Base-by-base conservation (phyloP, 768 basidiomycete genomes). In the Boletus speciosus region DNA sequence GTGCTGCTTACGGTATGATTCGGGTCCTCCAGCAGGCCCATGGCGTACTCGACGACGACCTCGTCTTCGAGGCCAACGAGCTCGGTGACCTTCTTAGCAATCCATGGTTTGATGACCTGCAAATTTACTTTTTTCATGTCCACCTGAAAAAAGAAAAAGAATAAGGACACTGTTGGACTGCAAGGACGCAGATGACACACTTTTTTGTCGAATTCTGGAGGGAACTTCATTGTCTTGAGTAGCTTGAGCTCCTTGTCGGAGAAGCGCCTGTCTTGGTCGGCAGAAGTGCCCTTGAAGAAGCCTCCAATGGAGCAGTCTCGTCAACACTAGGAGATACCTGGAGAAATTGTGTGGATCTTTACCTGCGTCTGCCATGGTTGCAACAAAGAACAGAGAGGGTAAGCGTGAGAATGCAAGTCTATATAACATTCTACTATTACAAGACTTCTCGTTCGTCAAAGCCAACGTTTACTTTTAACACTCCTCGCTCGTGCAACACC, bases 51-150 rank as follows among this genome's bases (percentile, higher is more conserved):
- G 29, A 98, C 85, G 39, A 98, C 87, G 40, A 99, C 86, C 68
- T 99, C 97, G 71, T 99, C 97, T 64, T 99, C 97, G 36, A 98
- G 84, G 2, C 95, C 93, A 40, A 94, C 83, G 21, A 97, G 80
- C 54, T 94, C 90, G 4, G 88, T 81, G 52, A 97, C 87, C 71
- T 91, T 90, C 78, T 93, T 93, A 14, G 91, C 89, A 56, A 98
- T 86, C 97, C 97, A 99, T 3, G 93, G 92, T 55, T 90, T 79
- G 66, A 99, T 90, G 61, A 98, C 93, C 16, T 81, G 77, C 56
- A 98, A 63, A 70, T 98, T 97, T 56, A 98, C 93, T 78, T 98
- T 95, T 35, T 91, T 83, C 82, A 95, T 88, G 69, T 98, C 95
- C 42, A 97, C 93, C 90, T 90, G 40, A 16, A 37, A 21, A 44